Evolutionary conservation across 1,284 basidiomycete genomes (phyloP).

Genomic region (Athelia sp.): DNA sequence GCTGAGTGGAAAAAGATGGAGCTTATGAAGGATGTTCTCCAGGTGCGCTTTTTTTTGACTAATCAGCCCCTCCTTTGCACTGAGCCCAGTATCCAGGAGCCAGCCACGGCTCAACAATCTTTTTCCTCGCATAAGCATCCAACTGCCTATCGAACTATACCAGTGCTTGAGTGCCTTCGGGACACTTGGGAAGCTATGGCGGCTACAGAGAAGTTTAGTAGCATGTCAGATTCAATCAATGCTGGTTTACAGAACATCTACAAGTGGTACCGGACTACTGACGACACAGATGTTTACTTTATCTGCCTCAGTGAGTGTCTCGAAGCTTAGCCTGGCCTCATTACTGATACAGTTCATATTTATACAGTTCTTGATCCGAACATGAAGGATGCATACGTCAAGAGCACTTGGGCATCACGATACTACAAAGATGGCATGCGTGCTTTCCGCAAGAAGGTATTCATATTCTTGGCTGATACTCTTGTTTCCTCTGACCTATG

Average conservation of each 20-base stretch:
- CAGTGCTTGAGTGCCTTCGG: slow-evolving; percentile 20
- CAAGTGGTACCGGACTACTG: slow-evolving; percentile 19
- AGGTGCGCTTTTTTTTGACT: slow-evolving; percentile 8
- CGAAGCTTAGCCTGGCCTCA: slow-evolving; percentile 4
- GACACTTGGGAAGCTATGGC: slow-evolving; percentile 17
- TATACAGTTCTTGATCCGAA: slow-evolving; percentile 16
- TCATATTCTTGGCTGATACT: neutral
- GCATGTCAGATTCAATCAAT: slow-evolving; percentile 1
- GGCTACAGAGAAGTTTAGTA: slow-evolving; percentile 4
- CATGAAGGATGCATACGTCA: slow-evolving; percentile 16
- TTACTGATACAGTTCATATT: neutral
- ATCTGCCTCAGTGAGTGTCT: slow-evolving; percentile 14
- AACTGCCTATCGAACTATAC: slow-evolving; percentile 20
- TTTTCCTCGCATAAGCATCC: slow-evolving; percentile 20
- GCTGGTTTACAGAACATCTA: slow-evolving; percentile 18
- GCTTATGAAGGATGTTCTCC: slow-evolving; percentile 16
- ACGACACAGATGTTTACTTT: slow-evolving; percentile 16
- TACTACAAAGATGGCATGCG: slow-evolving; percentile 5
- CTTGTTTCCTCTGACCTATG: neutral
- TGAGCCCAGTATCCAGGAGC: slow-evolving; percentile 9
- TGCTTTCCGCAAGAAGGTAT: neutral
- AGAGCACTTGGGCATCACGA: slow-evolving; percentile 11
- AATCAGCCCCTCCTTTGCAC: neutral
- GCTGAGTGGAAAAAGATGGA: slow-evolving; percentile 16
- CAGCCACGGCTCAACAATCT: slow-evolving; percentile 13